Evolutionary conservation across 768 basidiomycete species (phyloP), one percentile per base, ranked within the genome.

Genomic region (Pulveroboletus sp.): DNA sequence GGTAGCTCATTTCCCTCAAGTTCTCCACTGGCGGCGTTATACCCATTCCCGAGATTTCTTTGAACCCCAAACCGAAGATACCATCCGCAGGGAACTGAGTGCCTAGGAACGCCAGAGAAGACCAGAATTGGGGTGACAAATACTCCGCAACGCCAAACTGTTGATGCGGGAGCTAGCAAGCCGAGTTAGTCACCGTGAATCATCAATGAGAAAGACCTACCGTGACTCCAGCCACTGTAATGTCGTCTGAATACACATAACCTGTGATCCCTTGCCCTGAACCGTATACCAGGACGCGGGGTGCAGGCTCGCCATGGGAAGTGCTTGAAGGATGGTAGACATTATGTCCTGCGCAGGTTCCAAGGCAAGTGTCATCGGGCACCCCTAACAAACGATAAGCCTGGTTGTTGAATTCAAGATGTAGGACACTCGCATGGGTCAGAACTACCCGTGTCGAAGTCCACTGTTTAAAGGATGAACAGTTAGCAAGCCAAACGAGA

Each of bases 401-500:
- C 5, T 20, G n/a, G 8, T 37, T n/a, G 13, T 12, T 4, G 0
- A n/a, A 9, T 17, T 23, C 14, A 32, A 13, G n/a, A 23, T n/a
- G 13, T 23, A 21, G 8, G 32, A 21, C 6, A 45, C 63, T 44
- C 44, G 56, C 61, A 50, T 12, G 76, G 57, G 56, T 81, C 79
- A 50, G 73, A 69, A 38, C 76, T 77, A 36, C 78, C 75, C 10
- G 76, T 78, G 55, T 78, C 77, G 48, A 75, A 74, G 51, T 75
- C 74, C 52, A 76, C 75, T 75, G 25, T 12, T 24, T 23, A 17
- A 37, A 29, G 9, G 21, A 35, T 10, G 14, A 43, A 24, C 6
- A 14, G 1, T 51, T 20, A 44, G 35, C 1, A 27, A 23, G 24
- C 23, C 2, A 23, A 33, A 14, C 24, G 20, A 36, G 9, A 35